phyloP scores from a whole-genome alignment of 352 stramenopile genomes.

The Globisporangium lucens region DNA sequence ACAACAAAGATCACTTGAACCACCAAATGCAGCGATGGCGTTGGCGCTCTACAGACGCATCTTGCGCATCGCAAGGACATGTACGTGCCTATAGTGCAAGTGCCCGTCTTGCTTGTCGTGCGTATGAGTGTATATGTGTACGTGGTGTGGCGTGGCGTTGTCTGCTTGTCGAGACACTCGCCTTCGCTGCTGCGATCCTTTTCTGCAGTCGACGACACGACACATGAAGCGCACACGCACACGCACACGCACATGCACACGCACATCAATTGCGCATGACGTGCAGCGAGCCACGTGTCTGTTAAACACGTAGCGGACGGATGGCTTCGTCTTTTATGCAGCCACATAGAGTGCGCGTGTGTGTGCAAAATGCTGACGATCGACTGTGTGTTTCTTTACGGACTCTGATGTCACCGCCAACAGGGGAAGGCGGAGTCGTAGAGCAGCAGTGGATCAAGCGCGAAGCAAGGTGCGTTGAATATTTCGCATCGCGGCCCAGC shows the following conservation, averaged over 20 bases:
- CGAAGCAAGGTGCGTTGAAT: constrained; percentile 45
- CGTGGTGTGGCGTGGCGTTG: not conserved
- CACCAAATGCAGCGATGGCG: constrained; percentile 22
- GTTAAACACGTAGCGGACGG: not conserved
- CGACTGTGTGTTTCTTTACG: constrained; percentile 8
- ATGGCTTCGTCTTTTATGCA: not conserved
- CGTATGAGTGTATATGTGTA: constrained; percentile 5
- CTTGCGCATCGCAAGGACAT: constrained; percentile 64
- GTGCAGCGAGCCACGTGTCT: not conserved
- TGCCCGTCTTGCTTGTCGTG: not conserved
- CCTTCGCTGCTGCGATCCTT: not conserved
- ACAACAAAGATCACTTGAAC: not conserved
- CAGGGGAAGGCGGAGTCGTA: constrained; percentile 48
- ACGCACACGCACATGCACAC: not conserved
- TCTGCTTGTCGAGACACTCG: not conserved
- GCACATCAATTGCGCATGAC: not conserved
- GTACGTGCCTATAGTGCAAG: constrained; percentile 28
- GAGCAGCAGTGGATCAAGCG: constrained; percentile 69
- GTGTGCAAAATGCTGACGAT: not conserved
- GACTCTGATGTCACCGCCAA: constrained; percentile 23
- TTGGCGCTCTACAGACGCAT: constrained; percentile 72
- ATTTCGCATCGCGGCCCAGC: not conserved
- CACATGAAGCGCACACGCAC: not conserved
- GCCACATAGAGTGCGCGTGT: not conserved
- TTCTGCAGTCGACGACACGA: not conserved